These are phyloP conservation scores for Arabidopsis arenosa DNA, from an alignment of 345 rosid genomes.

Conservation along the genomic window DNA sequence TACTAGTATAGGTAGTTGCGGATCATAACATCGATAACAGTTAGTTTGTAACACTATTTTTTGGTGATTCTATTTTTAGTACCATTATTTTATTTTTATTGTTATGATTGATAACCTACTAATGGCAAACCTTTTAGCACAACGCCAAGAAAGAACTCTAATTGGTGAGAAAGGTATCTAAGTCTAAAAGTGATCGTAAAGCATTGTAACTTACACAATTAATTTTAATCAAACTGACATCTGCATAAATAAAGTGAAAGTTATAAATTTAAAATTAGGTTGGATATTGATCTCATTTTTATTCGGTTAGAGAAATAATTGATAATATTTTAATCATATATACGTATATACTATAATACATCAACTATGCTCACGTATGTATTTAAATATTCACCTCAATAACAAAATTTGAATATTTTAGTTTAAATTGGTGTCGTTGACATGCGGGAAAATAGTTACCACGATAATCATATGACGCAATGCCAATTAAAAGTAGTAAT, in stretches of 20 bases:
- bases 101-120: background rate
- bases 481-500: slow-evolving; percentile 31
- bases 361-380: background rate
- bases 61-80: background rate
- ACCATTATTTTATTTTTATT: background rate
- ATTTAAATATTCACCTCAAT: background rate
- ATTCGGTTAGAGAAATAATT: background rate
- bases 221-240: background rate
- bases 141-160: background rate
- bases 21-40: no score
- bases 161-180: background rate
- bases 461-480: slow-evolving; percentile 39
- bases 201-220: background rate
- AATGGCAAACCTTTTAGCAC: background rate
- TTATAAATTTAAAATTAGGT: background rate
- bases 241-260: background rate
- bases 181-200: background rate
- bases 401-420: slow-evolving; percentile 7
- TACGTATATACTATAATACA: slow-evolving; percentile 26
- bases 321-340: background rate
- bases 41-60: background rate
- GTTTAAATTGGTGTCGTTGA: slow-evolving; percentile 23
- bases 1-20: no score
- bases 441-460: slow-evolving; percentile 24
- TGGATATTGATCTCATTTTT: background rate